These are phyloP conservation scores for Escallonia rubra DNA, from an alignment of 129 eudicot genomes.

Conservation along the genomic window DNA sequence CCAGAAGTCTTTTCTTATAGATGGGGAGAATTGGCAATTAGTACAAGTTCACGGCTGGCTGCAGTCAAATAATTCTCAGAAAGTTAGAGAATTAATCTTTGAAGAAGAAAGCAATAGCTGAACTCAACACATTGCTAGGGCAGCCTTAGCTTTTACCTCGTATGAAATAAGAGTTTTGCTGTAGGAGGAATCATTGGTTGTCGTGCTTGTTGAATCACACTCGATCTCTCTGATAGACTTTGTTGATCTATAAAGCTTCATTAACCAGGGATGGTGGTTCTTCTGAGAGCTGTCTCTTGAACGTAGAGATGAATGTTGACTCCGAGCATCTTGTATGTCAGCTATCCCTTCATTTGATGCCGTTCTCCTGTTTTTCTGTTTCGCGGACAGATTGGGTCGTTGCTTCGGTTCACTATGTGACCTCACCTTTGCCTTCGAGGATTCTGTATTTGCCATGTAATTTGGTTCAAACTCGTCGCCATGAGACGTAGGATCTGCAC, in stretches of 20 bases:
- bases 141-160: constrained; percentile 18
- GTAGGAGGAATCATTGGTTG: constrained; percentile 22
- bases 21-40: background rate
- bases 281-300: background rate
- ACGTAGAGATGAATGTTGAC: constrained; percentile 6
- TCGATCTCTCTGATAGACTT: constrained; percentile 27
- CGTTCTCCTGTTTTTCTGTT: constrained; percentile 31
- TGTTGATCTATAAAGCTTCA: constrained; percentile 33
- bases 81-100: background rate
- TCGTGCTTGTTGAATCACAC: constrained; percentile 18
- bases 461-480: constrained; percentile 28
- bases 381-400: constrained; percentile 28
- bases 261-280: constrained; percentile 31
- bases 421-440: constrained; percentile 64
- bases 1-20: background rate
- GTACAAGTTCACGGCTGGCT: constrained; percentile 22
- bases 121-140: background rate
- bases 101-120: background rate
- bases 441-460: constrained; percentile 64
- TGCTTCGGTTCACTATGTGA: constrained; percentile 67
- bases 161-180: constrained; percentile 24
- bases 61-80: background rate
- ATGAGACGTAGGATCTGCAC: background rate
- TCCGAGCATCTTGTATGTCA: constrained; percentile 15
- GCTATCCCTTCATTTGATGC: constrained; percentile 31